Conservation (phyloP, 495 filamentous ascomycete genomes). For the Lophiotrema nucula region DNA sequence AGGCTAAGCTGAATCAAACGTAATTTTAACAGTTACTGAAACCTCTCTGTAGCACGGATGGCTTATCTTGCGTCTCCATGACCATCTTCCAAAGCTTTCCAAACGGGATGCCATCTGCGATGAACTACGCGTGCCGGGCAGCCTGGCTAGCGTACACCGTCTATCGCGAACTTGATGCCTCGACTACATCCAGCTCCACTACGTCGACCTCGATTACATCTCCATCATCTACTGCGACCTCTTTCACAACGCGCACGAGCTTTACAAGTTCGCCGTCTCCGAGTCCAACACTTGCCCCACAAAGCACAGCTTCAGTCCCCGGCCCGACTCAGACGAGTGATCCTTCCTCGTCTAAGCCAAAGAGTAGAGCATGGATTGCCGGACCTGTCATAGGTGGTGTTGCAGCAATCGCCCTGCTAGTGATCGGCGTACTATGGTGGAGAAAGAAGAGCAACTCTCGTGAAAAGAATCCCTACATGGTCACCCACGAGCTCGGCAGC, state of each 20-base stretch:
- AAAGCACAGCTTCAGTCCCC: too few relatives aligned
- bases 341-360: neutral
- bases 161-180: neutral
- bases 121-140: neutral
- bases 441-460: neutral
- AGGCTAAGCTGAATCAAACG: neutral
- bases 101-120: neutral
- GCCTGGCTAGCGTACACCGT: neutral
- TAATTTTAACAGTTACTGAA: neutral
- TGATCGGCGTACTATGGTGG: neutral
- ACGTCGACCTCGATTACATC: neutral
- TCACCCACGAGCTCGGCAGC: too few relatives aligned
- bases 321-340: neutral
- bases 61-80: neutral
- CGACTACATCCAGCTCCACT: neutral
- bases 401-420: neutral
- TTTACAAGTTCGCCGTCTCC: neutral
- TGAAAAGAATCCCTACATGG: too few relatives aligned
- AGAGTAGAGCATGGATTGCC: neutral
- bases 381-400: neutral
- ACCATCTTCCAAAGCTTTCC: neutral
- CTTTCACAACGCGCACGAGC: neutral
- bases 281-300: neutral
- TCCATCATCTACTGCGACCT: neutral
- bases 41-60: too few relatives aligned